Base-by-base conservation (phyloP, 805 yeast genomes). In the Lachancea sp. region DNA sequence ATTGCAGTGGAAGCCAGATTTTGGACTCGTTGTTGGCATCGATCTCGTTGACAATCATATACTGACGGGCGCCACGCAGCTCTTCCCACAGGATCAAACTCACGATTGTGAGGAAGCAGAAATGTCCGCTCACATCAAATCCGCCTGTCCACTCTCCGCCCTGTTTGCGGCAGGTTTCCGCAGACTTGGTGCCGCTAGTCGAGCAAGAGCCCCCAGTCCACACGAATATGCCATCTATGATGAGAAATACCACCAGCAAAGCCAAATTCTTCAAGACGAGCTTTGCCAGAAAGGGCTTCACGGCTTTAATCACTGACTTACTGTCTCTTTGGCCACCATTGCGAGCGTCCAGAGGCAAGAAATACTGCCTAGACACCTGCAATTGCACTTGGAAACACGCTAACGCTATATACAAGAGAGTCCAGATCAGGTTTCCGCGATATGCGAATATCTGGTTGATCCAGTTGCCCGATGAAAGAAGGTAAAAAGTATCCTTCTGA, bases 61-160 rank as follows among this genome's bases (percentile, higher is more conserved):
- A 43, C 7, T 47, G 31, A 13, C 50, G 33, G 3, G 61, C 50
- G 1, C 46, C 18, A 20, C 35, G 36, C 30, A 70, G 38, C 46
- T 70, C 74, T 25, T 56, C 45, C 67, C 71, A 67, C 0, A 74
- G 46, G 9, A 74, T 58, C 47, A 74, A 50, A 48, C 78, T 72
- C 13, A 71, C 53, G 5, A 72, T 71, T 1, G 67, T 56, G 1
- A 76, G 45, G 42, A 75, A 68, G 50, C 74, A 74, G 42, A 68
- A 71, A 54, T 77, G 82, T 1, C 81, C 81, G 33, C 79, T 73
- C 3, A 72, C 60, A 53, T 77, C 81, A 52, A 77, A 77, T 9
- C 78, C 78, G 47, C 70, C 68, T 3, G 54, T 54, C 81, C 82
- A 77, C 13, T 50, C 40, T 1, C 73, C 76, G 18, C 57, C 55